phyloP scores from a whole-genome alignment of 768 basidiomycete species.

The Leccinum ochraceum region DNA sequence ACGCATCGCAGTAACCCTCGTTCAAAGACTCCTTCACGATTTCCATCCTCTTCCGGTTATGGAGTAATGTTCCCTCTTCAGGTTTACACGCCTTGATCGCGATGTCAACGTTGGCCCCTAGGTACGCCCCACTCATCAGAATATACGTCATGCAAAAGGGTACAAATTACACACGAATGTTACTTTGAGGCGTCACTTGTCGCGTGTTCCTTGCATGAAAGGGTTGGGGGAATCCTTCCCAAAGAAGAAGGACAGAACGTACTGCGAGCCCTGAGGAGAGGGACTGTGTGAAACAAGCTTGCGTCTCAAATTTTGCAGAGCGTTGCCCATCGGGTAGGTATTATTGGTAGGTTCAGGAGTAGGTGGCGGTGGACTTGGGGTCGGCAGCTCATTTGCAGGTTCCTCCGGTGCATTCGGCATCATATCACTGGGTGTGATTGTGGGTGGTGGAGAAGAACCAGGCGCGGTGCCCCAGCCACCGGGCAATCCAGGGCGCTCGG shows the following conservation, averaged over 20 bases:
- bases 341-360: slow-evolving; percentile 12
- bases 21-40: slow-evolving; percentile 72
- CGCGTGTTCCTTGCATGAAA: slow-evolving; percentile 18
- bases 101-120: slow-evolving; percentile 64
- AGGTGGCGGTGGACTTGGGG: slow-evolving; percentile 3
- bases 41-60: slow-evolving; percentile 68
- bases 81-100: slow-evolving; percentile 72
- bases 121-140: slow-evolving; percentile 5
- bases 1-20: slow-evolving; percentile 81
- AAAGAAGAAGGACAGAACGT: slow-evolving; percentile 1
- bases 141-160: neutral
- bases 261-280: slow-evolving; percentile 23
- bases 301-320: slow-evolving; percentile 31
- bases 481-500: slow-evolving; percentile 18
- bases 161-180: slow-evolving; percentile 39
- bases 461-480: slow-evolving; percentile 26
- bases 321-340: slow-evolving; percentile 10
- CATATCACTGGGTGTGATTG: neutral
- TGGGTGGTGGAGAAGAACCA: slow-evolving; percentile 13
- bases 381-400: slow-evolving; percentile 3
- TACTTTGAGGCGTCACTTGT: slow-evolving; percentile 42
- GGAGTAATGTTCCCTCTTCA: slow-evolving; percentile 61
- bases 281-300: slow-evolving; percentile 24
- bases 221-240: neutral
- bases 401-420: slow-evolving; percentile 10